A percentile compares a stretch with the other conserved stretches of the same genome.
Conservation (phyloP, 1,284 basidiomycete species). For the Ustilago curta region DNA sequence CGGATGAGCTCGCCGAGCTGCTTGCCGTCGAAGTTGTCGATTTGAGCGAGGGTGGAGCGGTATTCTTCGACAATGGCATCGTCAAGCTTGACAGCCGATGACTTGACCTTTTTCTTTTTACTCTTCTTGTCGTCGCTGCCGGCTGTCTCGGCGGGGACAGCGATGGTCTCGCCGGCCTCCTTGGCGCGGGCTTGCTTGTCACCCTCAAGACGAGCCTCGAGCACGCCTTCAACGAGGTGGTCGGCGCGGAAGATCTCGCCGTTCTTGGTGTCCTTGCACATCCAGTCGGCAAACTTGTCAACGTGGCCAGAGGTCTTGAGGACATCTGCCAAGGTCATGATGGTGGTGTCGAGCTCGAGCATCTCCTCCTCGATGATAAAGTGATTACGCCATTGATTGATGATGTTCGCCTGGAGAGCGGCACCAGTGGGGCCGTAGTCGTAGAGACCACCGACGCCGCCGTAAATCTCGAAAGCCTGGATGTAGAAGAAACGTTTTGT, state of each 20-base stretch:
- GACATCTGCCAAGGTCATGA: slow-evolving; percentile 94
- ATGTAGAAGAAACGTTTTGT: slow-evolving; percentile 97
- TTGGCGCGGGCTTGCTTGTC: slow-evolving; percentile 88
- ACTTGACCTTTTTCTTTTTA: slow-evolving; percentile 85
- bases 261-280: slow-evolving; percentile 94
- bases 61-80: slow-evolving; percentile 84
- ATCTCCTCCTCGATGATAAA: slow-evolving; percentile 99
- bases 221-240: slow-evolving; percentile 92
- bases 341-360: slow-evolving; percentile 97
- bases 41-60: slow-evolving; percentile 85
- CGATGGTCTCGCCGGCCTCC: slow-evolving; percentile 46
- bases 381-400: slow-evolving; percentile 95
- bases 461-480: slow-evolving; percentile 98
- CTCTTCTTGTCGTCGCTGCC: slow-evolving; percentile 74
- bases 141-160: slow-evolving; percentile 28
- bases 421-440: slow-evolving; percentile 85
- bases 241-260: slow-evolving; percentile 97
- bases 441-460: slow-evolving; percentile 90
- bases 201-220: slow-evolving; percentile 88
- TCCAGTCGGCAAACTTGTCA: slow-evolving; percentile 98
- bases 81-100: slow-evolving; percentile 80
- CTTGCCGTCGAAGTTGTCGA: slow-evolving; percentile 93
- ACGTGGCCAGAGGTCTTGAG: slow-evolving; percentile 99
- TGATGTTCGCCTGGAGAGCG: slow-evolving; percentile 94
- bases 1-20: slow-evolving; percentile 89